Evolutionary conservation across 2,329 filamentous ascomycete genomes (phyloP).

Genomic region (Paramyrothecium sp.): DNA sequence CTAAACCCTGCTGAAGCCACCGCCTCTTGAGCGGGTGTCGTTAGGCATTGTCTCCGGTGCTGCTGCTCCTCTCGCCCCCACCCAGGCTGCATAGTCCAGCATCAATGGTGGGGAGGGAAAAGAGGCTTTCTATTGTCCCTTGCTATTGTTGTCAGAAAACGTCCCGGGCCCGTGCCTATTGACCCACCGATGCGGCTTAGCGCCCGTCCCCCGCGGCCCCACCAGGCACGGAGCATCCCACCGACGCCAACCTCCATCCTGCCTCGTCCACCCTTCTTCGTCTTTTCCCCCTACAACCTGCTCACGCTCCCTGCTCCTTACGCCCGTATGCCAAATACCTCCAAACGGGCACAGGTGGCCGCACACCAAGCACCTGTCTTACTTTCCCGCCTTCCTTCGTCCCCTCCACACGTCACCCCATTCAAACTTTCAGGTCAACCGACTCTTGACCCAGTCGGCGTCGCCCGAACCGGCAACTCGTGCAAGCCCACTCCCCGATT

Average conservation of each 20-base stretch:
- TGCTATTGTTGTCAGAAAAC: constrained; percentile 29
- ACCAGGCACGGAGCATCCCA: constrained; percentile 4
- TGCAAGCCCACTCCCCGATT: no score
- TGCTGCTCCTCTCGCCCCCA: no score
- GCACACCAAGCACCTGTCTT: no score
- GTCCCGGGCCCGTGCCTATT: constrained; percentile 22
- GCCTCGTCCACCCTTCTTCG: neutral
- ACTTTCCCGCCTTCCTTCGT: no score
- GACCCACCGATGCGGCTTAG: constrained; percentile 22
- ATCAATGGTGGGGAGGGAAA: constrained; percentile 4
- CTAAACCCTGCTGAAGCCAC: neutral
- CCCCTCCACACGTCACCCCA: no score
- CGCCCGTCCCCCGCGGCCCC: constrained; percentile 20
- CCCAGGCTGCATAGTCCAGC: neutral
- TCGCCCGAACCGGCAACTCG: no score
- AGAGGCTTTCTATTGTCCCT: constrained; percentile 28
- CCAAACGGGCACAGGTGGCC: no score
- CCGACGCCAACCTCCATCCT: neutral
- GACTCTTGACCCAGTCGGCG: no score
- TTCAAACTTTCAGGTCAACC: no score
- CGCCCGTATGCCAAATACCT: no score
- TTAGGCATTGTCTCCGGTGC: neutral
- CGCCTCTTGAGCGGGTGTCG: neutral
- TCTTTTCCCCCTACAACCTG: neutral
- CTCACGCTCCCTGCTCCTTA: no score